These are phyloP conservation scores for Lactarius quietus DNA, from an alignment of 768 basidiomycete species.

Conservation along the genomic window DNA sequence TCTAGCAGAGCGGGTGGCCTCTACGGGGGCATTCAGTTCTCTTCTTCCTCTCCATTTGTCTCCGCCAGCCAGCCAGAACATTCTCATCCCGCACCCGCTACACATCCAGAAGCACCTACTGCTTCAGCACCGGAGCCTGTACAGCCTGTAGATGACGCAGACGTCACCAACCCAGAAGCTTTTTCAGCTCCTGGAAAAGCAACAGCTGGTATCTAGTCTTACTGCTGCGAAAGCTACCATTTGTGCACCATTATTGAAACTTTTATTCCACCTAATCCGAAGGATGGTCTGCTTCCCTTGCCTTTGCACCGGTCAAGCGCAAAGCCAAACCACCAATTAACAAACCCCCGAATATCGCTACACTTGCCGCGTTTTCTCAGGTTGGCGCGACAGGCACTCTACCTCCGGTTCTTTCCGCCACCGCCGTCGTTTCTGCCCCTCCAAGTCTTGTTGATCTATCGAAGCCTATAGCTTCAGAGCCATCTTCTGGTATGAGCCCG, in stretches of 20 bases:
- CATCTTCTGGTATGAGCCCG: slow-evolving; percentile 31
- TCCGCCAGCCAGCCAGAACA: slow-evolving; percentile 40
- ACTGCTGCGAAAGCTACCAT: slow-evolving; percentile 36
- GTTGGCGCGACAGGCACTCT: slow-evolving; percentile 21
- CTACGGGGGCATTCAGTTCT: slow-evolving; percentile 86
- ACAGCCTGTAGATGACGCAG: slow-evolving; percentile 27
- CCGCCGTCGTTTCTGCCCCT: slow-evolving; percentile 70
- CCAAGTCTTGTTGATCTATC: slow-evolving; percentile 49
- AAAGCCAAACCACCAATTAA: slow-evolving; percentile 55
- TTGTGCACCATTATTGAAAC: slow-evolving; percentile 23
- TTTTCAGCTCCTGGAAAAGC: slow-evolving; percentile 42
- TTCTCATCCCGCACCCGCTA: slow-evolving; percentile 31
- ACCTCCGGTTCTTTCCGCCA: slow-evolving; percentile 40
- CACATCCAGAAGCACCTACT: slow-evolving; percentile 29
- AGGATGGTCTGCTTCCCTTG: slow-evolving; percentile 90
- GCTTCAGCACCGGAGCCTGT: slow-evolving; percentile 31
- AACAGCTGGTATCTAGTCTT: slow-evolving; percentile 54
- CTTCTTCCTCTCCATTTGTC: slow-evolving; percentile 55
- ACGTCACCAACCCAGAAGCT: slow-evolving; percentile 28
- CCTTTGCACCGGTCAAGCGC: slow-evolving; percentile 70
- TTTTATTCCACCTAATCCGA: slow-evolving; percentile 31
- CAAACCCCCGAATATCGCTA: slow-evolving; percentile 61
- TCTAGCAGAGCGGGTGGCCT: slow-evolving; percentile 79
- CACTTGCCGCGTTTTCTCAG: slow-evolving; percentile 39
- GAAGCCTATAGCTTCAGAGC: slow-evolving; percentile 33